These are phyloP conservation scores for Glycyrrhiza uralensis DNA, from an alignment of 306 rosid species.

Conservation along the genomic window DNA sequence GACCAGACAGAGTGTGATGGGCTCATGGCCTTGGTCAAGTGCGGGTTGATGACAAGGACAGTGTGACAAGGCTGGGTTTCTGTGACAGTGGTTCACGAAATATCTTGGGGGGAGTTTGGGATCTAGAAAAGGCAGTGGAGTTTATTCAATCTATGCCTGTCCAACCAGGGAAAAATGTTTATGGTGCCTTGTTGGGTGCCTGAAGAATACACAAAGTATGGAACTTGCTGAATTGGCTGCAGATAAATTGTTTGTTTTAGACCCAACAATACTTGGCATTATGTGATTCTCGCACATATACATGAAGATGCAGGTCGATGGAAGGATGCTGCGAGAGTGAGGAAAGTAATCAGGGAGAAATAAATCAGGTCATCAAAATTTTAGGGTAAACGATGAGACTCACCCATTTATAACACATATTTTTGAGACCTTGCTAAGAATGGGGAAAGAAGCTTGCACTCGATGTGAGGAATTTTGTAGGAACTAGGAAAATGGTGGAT, in stretches of 20 bases:
- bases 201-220: slow-evolving; percentile 63
- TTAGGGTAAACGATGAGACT: slow-evolving; percentile 64
- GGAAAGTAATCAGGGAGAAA: slow-evolving; percentile 58
- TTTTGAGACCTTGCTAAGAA: slow-evolving; percentile 48
- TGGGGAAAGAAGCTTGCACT: slow-evolving; percentile 35
- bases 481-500: slow-evolving; percentile 3
- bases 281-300: slow-evolving; percentile 65
- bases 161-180: slow-evolving; percentile 63
- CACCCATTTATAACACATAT: slow-evolving; percentile 46
- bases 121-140: slow-evolving; percentile 52
- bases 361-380: slow-evolving; percentile 45
- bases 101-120: slow-evolving; percentile 79
- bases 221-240: slow-evolving; percentile 67
- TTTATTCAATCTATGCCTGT: slow-evolving; percentile 63
- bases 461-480: not conserved
- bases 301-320: slow-evolving; percentile 67
- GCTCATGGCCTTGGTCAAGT: no score
- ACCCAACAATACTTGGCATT: slow-evolving; percentile 59
- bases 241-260: slow-evolving; percentile 59
- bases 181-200: slow-evolving; percentile 80
- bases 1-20: no score
- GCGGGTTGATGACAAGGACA: no score
- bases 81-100: no score
- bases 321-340: slow-evolving; percentile 71
- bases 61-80: no score